Evolutionary conservation across 2,329 filamentous ascomycete species (phyloP).

Genomic region (Orbilia oligospora): DNA sequence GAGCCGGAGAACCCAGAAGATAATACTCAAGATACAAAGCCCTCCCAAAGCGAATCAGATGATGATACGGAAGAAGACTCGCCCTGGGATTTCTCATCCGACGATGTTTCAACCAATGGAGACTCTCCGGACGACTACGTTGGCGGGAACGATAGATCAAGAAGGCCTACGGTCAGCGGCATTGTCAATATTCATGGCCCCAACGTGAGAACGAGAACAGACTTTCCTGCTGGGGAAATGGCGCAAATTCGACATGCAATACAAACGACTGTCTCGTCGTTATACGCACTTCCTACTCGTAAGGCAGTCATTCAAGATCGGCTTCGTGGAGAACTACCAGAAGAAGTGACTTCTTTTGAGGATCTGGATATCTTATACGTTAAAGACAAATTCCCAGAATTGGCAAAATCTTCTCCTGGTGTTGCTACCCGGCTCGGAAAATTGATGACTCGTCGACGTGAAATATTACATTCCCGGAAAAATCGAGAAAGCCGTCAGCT

Average conservation of each 20-base stretch:
- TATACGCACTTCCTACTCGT: neutral
- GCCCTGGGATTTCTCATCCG: neutral
- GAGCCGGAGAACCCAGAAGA: neutral
- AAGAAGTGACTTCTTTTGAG: neutral
- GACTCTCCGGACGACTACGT: neutral
- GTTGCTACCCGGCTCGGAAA: neutral
- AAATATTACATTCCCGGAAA: neutral
- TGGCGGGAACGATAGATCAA: neutral
- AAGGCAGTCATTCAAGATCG: neutral
- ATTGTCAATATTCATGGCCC: neutral
- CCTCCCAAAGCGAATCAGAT: neutral
- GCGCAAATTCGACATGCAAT: slow-evolving; percentile 1
- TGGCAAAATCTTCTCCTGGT: neutral
- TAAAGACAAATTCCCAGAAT: neutral
- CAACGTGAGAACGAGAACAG: neutral
- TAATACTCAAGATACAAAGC: neutral
- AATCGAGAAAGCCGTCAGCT: neutral
- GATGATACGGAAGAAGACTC: neutral
- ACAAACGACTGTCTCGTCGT: neutral
- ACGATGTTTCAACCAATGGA: neutral
- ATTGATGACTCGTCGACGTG: neutral
- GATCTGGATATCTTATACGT: neutral
- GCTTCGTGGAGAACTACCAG: neutral
- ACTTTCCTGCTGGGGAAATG: neutral
- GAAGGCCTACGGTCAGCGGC: neutral